Base-by-base conservation (phyloP, 768 basidiomycete genomes). In the Cubamyces lactineus region DNA sequence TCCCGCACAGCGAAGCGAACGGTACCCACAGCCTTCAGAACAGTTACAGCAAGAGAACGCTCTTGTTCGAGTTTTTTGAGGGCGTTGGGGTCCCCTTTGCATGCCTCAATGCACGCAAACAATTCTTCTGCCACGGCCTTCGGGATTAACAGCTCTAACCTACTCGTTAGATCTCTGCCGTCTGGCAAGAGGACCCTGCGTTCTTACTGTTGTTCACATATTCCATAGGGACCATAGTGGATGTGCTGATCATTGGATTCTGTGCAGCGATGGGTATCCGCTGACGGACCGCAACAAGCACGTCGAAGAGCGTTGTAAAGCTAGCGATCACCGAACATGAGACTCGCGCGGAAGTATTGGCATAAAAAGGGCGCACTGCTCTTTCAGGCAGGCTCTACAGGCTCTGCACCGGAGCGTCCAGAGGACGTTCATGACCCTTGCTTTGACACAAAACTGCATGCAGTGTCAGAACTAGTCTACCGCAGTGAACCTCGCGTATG, bases 401-500 rank as follows among this genome's bases (percentile, higher is more conserved):
- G 52, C 58, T 19, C 63, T 45, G 7, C 17, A 11, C 5, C 57
- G 63, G 40, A 38, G 56, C 16, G 24, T 34, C 63, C 63, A 64
- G 15, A 64, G 38, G 1, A 50, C 53, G 3, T 49, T 59, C 61
- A 46, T 51, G 1, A 62, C 61, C 28, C 61, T 57, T 19, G 61
- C 61, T 19, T 49, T 62, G n/a, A 62, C 23, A 15, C 61, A 62
- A 42, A 57, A 62, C 61, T 62, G 30, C 4, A 43, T 23, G 34
- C 26, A 17, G 7, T 34, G 34, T 34, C 9, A 34, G 34, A 5
- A 34, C 34, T 6, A 34, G 34, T 34, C 34, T 34, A 34, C 9
- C 34, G 34, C 34, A 34, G 34, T 34, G 11, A 34, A 11, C 34
- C 9, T 34, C 34, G 34, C 34, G 9, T 34, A 34, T 1, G 34